Evolutionary conservation across 192 early-diverging fungal species (phyloP), one percentile per base, ranked within the genome.

Genomic region (Fimicolochytrium jonesii): DNA sequence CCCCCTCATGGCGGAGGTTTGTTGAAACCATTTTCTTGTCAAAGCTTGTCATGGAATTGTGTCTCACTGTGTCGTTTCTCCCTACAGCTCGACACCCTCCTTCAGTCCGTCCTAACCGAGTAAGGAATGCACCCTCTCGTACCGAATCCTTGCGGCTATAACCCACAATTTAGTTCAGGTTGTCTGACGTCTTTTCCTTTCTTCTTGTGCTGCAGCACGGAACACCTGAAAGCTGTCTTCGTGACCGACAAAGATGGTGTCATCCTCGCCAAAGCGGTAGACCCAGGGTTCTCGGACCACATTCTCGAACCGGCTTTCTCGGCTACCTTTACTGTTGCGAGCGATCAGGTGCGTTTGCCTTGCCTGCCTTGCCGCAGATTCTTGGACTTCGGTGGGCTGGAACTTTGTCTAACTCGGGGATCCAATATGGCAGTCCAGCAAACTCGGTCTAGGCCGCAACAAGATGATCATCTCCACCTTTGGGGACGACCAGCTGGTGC

Each of bases 161-260:
- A 7, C 37, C 9, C 37, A 7, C 37, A 7, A 11, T 39, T 39
- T 39, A 11, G 17, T 39, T 39, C 17, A 39, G 37, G 37, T 39
- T 39, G 17, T 39, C 37, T 10, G 7, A 39, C 17, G 17, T 10
- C 17, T 39, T 10, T 7, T 17, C 17, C 37, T 39, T 39, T 39
- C 37, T 17, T 10, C 17, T 17, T 39, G 17, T 39, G 37, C 7
- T 59, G 7, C 62, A 64, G 62, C n/a, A 64, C 62, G n/a, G 71
- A 76, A 48, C 74, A 79, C 39, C 55, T 85, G 7, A 59, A 78
- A 33, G 78, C 79, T n/a, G 76, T 79, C 20, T 46, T 85, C 9
- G 63, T 87, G 0, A 85, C 82, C 9, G 85, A 87, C 61, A 57
- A 76, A 50, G 82, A 85, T 63, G 85, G 85, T 4, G 83, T 87